A percentile compares a stretch with the other conserved stretches of the same genome.
phyloP scores from a whole-genome alignment of 305 asterid genomes.

The Fraxinus xanthoxyloides region DNA sequence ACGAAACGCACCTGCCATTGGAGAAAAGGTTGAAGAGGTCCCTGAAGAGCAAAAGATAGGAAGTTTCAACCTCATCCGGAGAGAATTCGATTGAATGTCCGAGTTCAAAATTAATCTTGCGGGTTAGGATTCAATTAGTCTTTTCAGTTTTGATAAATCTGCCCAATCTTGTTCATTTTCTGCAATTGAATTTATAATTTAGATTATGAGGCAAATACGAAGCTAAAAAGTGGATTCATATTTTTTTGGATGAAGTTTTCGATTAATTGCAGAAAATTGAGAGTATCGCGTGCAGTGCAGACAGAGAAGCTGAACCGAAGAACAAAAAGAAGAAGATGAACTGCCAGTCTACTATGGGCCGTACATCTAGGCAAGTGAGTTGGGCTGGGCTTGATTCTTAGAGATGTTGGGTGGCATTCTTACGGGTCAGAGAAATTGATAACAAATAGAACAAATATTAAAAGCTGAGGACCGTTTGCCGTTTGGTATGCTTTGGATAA shows the following conservation, averaged over 20 bases:
- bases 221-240: not conserved
- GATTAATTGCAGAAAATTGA: not conserved
- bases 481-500: too few species aligned
- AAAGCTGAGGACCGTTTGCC: too few species aligned
- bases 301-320: not conserved
- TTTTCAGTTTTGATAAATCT: not conserved
- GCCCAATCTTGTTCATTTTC: not conserved
- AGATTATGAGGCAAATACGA: not conserved
- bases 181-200: not conserved
- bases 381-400: not conserved
- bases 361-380: not conserved
- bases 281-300: not conserved
- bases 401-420: not conserved
- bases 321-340: not conserved
- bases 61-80: not conserved
- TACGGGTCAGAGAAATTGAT: too few species aligned
- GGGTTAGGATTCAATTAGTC: not conserved
- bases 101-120: not conserved
- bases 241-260: not conserved
- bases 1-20: not conserved
- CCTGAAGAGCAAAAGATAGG: not conserved
- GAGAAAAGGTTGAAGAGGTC: not conserved
- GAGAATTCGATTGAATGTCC: not conserved
- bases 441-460: too few species aligned
- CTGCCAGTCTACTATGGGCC: not conserved